phyloP scores from a whole-genome alignment of 352 stramenopile species.

The Globisporangium nodosum region DNA sequence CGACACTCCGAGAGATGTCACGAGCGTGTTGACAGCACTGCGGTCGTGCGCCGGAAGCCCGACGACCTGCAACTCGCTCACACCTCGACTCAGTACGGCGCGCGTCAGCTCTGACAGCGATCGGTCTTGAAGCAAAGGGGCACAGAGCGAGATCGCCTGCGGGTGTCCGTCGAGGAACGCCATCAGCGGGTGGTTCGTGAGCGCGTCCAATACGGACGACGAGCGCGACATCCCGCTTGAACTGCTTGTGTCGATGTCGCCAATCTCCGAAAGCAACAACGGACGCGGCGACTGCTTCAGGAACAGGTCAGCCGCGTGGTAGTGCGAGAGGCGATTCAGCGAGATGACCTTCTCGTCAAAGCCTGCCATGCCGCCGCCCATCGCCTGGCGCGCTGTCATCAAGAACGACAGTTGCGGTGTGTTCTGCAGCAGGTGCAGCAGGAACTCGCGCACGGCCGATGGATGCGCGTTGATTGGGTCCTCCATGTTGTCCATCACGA shows the following conservation, averaged over 20 bases:
- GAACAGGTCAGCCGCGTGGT: slow-evolving; percentile 68
- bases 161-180: slow-evolving; percentile 76
- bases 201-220: slow-evolving; percentile 46
- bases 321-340: slow-evolving; percentile 65
- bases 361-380: slow-evolving; percentile 58
- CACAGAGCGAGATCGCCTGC: slow-evolving; percentile 76
- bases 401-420: slow-evolving; percentile 56
- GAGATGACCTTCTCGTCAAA: slow-evolving; percentile 83
- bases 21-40: slow-evolving; percentile 69
- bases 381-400: slow-evolving; percentile 67
- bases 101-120: slow-evolving; percentile 73
- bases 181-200: slow-evolving; percentile 69
- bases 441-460: slow-evolving; percentile 44
- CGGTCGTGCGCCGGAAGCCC: slow-evolving; percentile 57
- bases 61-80: slow-evolving; percentile 65
- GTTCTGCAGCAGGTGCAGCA: slow-evolving; percentile 61
- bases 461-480: slow-evolving; percentile 70
- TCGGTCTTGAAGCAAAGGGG: slow-evolving; percentile 64
- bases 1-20: slow-evolving; percentile 69
- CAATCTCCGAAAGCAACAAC: slow-evolving; percentile 62
- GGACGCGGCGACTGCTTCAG: slow-evolving; percentile 70
- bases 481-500: slow-evolving; percentile 84
- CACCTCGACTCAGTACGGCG: slow-evolving; percentile 56
- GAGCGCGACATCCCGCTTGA: slow-evolving; percentile 18
- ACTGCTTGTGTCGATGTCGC: slow-evolving; percentile 31